These are phyloP conservation scores for Auxenochlorella pyrenoidosa DNA, from an alignment of 139 green algal species.

Conservation along the genomic window DNA sequence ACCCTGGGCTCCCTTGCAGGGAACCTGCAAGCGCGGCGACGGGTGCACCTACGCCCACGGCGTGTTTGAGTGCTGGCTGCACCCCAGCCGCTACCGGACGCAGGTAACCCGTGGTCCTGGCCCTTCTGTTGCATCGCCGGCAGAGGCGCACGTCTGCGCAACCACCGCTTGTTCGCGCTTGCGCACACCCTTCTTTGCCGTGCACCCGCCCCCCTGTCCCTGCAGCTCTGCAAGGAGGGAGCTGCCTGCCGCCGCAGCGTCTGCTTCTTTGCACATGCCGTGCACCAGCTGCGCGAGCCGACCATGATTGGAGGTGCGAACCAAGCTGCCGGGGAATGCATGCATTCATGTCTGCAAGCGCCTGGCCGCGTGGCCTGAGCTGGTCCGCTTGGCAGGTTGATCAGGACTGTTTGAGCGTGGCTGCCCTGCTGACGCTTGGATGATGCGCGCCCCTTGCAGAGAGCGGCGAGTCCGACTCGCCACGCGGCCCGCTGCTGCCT, in stretches of 20 bases:
- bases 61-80: conserved; percentile 60
- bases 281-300: conserved; percentile 72
- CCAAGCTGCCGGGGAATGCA: background rate
- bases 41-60: conserved; percentile 40
- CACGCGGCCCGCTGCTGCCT: conserved; percentile 4
- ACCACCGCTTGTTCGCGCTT: no score
- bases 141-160: no score
- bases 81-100: conserved; percentile 70
- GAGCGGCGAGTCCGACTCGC: background rate
- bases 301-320: background rate
- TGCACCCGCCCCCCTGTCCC: background rate
- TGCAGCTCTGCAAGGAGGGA: conserved; percentile 85
- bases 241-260: conserved; percentile 72
- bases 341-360: background rate
- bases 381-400: no score
- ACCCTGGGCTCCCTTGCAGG: conserved; percentile 6
- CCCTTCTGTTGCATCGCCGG: no score
- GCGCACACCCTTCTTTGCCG: background rate
- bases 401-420: no score
- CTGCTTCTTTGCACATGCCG: conserved; percentile 92
- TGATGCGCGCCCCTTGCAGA: no score
- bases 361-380: no score
- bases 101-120: conserved; percentile 35
- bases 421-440: no score
- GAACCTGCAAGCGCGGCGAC: conserved; percentile 43